A percentile compares a stretch with the other conserved stretches of the same genome.
Conservation (phyloP, 306 rosid genomes). For the Quercus robur region DNA sequence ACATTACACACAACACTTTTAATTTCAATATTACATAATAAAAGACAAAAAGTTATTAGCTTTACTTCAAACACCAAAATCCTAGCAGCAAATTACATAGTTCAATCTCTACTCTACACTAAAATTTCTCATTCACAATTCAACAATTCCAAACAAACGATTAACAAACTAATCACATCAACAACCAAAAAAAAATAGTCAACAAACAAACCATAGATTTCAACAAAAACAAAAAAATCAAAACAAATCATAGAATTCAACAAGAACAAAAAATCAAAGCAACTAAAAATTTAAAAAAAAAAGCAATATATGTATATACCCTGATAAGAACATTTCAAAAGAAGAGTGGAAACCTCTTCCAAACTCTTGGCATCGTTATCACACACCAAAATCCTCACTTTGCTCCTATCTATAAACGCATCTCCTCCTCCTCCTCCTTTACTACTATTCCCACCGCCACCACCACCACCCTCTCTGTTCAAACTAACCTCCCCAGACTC, state of each 20-base stretch:
- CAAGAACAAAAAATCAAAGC: background rate
- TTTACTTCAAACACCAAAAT: background rate
- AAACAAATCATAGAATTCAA: background rate
- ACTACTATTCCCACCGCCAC: slow-evolving; percentile 29
- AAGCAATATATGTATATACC: slow-evolving; percentile 31
- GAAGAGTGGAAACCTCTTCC: slow-evolving; percentile 76
- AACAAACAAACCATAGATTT: too few relatives aligned
- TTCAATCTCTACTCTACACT: too few relatives aligned
- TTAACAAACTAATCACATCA: too few relatives aligned
- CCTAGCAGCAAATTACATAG: too few relatives aligned
- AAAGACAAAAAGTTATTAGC: too few relatives aligned
- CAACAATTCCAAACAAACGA: too few relatives aligned
- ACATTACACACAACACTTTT: too few relatives aligned
- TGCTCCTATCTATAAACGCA: slow-evolving; percentile 78
- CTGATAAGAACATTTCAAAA: slow-evolving; percentile 82
- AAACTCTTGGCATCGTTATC: slow-evolving; percentile 78
- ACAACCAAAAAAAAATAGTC: too few relatives aligned
- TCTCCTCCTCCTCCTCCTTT: slow-evolving; percentile 31
- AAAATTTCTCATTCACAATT: too few relatives aligned
- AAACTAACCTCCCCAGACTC: slow-evolving; percentile 53
- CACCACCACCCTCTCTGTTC: slow-evolving; percentile 41
- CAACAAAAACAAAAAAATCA: background rate
- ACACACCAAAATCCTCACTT: slow-evolving; percentile 89
- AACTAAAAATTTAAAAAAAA: background rate
- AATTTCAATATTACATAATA: too few relatives aligned